Conservation (phyloP, 2,329 filamentous ascomycete species). For the Cladosporium halotolerans region DNA sequence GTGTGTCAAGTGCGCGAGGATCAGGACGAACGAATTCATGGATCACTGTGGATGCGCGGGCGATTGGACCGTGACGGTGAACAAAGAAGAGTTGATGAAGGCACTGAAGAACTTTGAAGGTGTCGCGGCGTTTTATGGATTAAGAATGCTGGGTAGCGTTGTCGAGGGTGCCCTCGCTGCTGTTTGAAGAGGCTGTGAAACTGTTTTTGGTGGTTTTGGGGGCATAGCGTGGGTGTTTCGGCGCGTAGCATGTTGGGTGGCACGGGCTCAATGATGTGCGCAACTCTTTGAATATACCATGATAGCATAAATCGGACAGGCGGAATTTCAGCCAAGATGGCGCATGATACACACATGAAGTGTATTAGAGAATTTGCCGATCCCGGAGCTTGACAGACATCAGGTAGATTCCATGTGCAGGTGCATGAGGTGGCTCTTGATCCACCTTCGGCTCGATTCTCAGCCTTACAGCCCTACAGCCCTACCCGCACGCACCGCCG, state of each 20-base stretch:
- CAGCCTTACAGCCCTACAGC: too few relatives aligned
- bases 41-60: constrained; percentile 94
- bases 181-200: not conserved
- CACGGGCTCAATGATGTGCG: too few relatives aligned
- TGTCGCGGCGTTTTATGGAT: constrained; percentile 71
- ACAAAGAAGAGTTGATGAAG: constrained; percentile 58
- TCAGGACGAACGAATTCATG: constrained; percentile 88
- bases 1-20: constrained; percentile 61
- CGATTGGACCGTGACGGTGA: constrained; percentile 68
- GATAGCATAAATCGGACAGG: too few relatives aligned
- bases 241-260: not conserved
- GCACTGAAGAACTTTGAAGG: constrained; percentile 63
- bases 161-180: constrained; percentile 37
- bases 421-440: too few relatives aligned
- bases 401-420: too few relatives aligned
- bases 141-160: constrained; percentile 74
- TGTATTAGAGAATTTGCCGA: too few relatives aligned
- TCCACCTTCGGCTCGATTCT: too few relatives aligned
- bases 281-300: too few relatives aligned
- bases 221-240: not conserved
- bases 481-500: too few relatives aligned
- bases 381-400: too few relatives aligned
- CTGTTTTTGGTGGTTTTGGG: not conserved
- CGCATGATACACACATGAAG: too few relatives aligned
- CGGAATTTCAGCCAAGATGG: too few relatives aligned